phyloP scores from a whole-genome alignment of 805 yeast genomes.

The Cyberlindnera samutprakarnensis region DNA sequence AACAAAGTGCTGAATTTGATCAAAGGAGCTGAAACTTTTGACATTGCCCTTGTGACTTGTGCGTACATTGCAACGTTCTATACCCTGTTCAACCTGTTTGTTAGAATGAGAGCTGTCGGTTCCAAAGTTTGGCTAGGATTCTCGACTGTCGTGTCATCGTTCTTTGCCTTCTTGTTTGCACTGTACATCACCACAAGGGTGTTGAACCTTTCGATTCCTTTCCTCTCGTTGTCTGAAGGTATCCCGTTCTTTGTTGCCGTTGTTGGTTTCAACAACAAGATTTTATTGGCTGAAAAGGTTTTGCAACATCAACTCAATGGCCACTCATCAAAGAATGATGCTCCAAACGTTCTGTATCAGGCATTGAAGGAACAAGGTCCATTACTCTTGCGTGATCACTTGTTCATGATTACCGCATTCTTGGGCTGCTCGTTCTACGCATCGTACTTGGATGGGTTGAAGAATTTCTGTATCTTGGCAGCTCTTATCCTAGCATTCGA shows the following conservation, averaged over 20 bases:
- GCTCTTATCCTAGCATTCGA: constrained; percentile 67
- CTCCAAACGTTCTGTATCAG: constrained; percentile 27
- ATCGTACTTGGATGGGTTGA: constrained; percentile 61
- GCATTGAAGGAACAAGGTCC: constrained; percentile 31
- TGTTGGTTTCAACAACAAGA: constrained; percentile 85
- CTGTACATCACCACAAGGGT: constrained; percentile 51
- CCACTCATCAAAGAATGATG: constrained; percentile 25
- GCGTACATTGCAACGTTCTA: constrained; percentile 88
- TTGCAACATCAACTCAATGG: constrained; percentile 24
- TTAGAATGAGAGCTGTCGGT: constrained; percentile 70
- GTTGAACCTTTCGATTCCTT: constrained; percentile 55
- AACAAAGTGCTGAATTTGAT: constrained; percentile 38
- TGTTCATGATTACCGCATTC: constrained; percentile 65
- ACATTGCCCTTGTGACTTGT: constrained; percentile 65
- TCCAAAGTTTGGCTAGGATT: constrained; percentile 84
- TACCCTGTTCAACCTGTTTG: constrained; percentile 66
- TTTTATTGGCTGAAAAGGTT: constrained; percentile 59
- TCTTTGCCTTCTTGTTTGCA: constrained; percentile 80
- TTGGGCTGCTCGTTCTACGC: constrained; percentile 57
- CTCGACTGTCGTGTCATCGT: constrained; percentile 69
- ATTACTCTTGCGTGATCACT: constrained; percentile 57
- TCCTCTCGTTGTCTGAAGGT: constrained; percentile 79
- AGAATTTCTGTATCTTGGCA: constrained; percentile 72
- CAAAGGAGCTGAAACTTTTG: constrained; percentile 77
- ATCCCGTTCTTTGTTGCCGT: constrained; percentile 88